Percentiles rank a stretch among this genome's conserved stretches.
Evolutionary conservation across 257 asterid species (phyloP).

Genomic region (Cynanchum wilfordii): DNA sequence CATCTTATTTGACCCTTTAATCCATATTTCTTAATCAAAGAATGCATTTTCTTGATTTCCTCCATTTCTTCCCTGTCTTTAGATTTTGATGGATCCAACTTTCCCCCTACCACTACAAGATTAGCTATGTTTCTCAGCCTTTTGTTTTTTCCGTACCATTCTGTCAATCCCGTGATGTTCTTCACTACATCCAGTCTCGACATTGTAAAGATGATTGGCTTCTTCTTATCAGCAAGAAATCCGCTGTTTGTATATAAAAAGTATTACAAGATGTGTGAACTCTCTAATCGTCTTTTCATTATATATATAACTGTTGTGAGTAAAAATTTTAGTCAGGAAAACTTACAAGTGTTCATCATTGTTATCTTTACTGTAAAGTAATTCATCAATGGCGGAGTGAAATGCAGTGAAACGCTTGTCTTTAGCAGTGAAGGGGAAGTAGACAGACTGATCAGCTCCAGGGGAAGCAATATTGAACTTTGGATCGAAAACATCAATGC

Average conservation of each 20-base stretch:
- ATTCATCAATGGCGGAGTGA: slow-evolving; percentile 51
- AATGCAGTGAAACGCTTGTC: slow-evolving; percentile 48
- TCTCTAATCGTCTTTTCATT: no score
- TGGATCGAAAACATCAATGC: slow-evolving; percentile 71
- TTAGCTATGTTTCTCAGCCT: slow-evolving; percentile 53
- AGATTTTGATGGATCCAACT: slow-evolving; percentile 73
- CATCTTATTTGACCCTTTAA: slow-evolving; percentile 83
- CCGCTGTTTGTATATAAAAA: slow-evolving; percentile 38
- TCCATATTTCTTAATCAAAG: slow-evolving; percentile 49
- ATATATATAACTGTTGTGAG: no score
- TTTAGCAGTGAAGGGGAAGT: slow-evolving; percentile 61
- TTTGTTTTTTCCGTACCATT: slow-evolving; percentile 72
- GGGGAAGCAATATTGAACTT: slow-evolving; percentile 87
- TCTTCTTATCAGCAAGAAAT: slow-evolving; percentile 56
- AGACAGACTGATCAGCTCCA: slow-evolving; percentile 83
- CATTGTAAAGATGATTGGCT: slow-evolving; percentile 81
- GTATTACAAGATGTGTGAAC: no score
- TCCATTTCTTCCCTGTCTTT: slow-evolving; percentile 80
- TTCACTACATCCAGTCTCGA: slow-evolving; percentile 79
- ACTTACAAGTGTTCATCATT: slow-evolving; percentile 77
- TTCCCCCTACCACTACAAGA: slow-evolving; percentile 82
- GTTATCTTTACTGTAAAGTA: slow-evolving; percentile 54
- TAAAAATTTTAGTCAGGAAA: background rate
- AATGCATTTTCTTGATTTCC: slow-evolving; percentile 84
- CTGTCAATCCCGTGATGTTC: slow-evolving; percentile 73